Evolutionary conservation across 352 stramenopile genomes (phyloP), one percentile per base, ranked within the genome.

Genomic region (Globisporangium canariense): DNA sequence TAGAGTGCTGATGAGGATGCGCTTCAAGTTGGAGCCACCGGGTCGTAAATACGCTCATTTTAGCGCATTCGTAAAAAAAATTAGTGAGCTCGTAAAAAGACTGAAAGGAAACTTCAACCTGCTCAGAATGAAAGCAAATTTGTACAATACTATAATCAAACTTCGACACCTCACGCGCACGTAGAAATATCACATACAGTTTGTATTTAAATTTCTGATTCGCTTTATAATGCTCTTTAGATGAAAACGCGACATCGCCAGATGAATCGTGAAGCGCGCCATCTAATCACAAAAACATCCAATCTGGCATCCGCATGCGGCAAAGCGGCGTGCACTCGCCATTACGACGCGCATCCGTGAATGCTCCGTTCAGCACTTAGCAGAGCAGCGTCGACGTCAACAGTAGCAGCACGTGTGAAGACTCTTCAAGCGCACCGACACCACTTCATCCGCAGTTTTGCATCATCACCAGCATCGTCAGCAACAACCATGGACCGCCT

Each of bases 401-500:
- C 30, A 54, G 28, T 43, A 54, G 57, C 41, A 28, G 6, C 28
- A 45, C 14, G 8, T 40, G n/a, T 41, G 16, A 5, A 20, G 1
- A 4, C 28, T 2, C 5, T 14, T 18, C 55, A 20, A 32, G 56
- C 25, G 8, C 36, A 47, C 4, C 25, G 18, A 41, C 56, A 34
- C 9, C 25, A 41, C 22, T 52, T 38, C 38, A 28, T 56, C 34
- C 50, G 50, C 50, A 8, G 25, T 38, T 53, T 36, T 52, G 56
- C 40, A 52, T 16, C 56, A 47, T 22, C 38, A 20, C 3, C 55
- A 30, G 43, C 56, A 47, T 28, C 25, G 25, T 20, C 11, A 52
- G 45, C 56, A 36, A 20, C 54, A 18, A 51, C n/a, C 20, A 74
- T 74, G 68, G 68, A 74, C 54, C 56, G 36, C 22, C 68, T 74